phyloP scores from a whole-genome alignment of 164 flowering plant genomes.

The Piper longum region DNA sequence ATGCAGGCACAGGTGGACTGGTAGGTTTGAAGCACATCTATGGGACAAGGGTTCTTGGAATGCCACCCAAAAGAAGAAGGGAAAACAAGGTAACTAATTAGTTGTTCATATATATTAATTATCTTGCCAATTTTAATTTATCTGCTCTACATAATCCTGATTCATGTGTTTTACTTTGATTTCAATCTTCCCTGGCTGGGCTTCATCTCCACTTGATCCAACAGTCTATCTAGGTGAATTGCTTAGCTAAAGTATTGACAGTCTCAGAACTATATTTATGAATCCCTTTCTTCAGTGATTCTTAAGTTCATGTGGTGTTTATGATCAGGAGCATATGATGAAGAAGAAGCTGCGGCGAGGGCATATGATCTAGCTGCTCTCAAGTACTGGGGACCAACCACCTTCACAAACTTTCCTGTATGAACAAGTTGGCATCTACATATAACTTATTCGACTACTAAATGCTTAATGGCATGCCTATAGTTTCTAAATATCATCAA shows the following conservation, averaged over 20 bases:
- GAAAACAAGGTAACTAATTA: constrained; percentile 37
- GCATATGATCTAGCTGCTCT: constrained; percentile 59
- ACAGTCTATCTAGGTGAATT: constrained; percentile 47
- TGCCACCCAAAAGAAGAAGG: constrained; percentile 53
- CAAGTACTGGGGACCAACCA: constrained; percentile 51
- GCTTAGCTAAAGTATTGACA: not conserved
- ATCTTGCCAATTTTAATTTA: not conserved
- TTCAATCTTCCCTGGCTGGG: not conserved
- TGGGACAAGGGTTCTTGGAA: constrained; percentile 67
- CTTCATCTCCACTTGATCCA: not conserved
- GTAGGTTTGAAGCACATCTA: constrained; percentile 53
- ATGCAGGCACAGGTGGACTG: constrained; percentile 59
- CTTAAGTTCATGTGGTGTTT: not conserved
- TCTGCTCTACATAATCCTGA: not conserved
- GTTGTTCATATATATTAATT: not conserved
- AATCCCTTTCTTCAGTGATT: not conserved
- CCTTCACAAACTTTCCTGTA: constrained; percentile 49
- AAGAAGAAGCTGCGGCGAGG: constrained; percentile 62
- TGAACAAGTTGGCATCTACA: not conserved
- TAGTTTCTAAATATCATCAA: too few relatives aligned
- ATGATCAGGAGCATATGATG: constrained; percentile 47
- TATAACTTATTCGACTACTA: too few relatives aligned
- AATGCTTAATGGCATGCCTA: not conserved
- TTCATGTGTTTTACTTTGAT: too few relatives aligned
- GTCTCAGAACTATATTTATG: not conserved